Evolutionary conservation across 2,329 filamentous ascomycete species (phyloP).

Genomic region (Calonectria honghensis): DNA sequence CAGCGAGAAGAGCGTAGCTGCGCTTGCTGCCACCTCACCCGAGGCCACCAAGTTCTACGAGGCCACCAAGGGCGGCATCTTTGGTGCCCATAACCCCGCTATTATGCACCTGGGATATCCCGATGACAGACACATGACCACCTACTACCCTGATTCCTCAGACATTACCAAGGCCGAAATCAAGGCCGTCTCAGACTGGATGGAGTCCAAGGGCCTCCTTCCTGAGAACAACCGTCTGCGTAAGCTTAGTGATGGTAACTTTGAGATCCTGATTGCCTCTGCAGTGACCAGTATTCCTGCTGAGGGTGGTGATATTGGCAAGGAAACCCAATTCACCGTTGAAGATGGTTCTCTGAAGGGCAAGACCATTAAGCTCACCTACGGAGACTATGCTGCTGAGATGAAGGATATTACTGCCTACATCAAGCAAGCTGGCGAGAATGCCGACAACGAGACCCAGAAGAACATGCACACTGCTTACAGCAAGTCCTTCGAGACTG

Average conservation of each 20-base stretch:
- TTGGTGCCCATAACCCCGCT: slow-evolving; percentile 77
- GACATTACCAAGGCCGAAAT: slow-evolving; percentile 86
- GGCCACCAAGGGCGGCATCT: slow-evolving; percentile 82
- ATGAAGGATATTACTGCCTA: slow-evolving; percentile 82
- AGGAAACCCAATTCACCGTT: slow-evolving; percentile 76
- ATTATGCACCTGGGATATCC: slow-evolving; percentile 86
- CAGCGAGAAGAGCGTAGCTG: slow-evolving; percentile 76
- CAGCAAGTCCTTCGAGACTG: slow-evolving; percentile 82
- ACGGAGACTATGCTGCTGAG: slow-evolving; percentile 83
- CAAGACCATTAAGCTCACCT: slow-evolving; percentile 82
- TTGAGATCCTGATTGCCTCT: slow-evolving; percentile 85
- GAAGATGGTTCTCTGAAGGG: slow-evolving; percentile 76
- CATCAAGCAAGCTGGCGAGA: slow-evolving; percentile 80
- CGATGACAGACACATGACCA: slow-evolving; percentile 85
- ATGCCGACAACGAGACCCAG: slow-evolving; percentile 84
- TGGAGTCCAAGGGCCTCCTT: slow-evolving; percentile 82
- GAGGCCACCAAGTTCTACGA: slow-evolving; percentile 80
- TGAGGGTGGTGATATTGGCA: slow-evolving; percentile 81
- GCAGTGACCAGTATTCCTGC: slow-evolving; percentile 75
- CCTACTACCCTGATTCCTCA: slow-evolving; percentile 87
- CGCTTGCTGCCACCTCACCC: slow-evolving; percentile 76
- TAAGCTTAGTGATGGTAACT: slow-evolving; percentile 79
- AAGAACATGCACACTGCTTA: slow-evolving; percentile 84
- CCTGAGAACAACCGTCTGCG: slow-evolving; percentile 85
- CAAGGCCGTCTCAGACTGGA: slow-evolving; percentile 81